Percentiles rank a stretch among this genome's conserved stretches.
Evolutionary conservation across 2,329 filamentous ascomycete species (phyloP).

Genomic region (Ascochyta pisi): DNA sequence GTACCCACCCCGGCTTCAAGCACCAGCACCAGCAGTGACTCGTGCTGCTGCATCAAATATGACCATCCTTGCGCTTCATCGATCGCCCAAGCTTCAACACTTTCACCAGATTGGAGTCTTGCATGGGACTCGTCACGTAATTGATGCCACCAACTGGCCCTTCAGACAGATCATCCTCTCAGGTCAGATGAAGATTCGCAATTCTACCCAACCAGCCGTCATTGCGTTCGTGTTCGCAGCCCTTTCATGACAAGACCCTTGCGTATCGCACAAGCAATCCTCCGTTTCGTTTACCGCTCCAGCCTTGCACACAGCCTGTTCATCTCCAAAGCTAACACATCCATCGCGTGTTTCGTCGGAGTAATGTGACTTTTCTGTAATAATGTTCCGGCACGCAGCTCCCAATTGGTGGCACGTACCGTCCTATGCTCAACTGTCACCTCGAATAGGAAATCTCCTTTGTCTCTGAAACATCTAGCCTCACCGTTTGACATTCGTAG

Average conservation of each 20-base stretch:
- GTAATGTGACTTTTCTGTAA: background rate
- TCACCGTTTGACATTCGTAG: background rate
- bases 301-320: background rate
- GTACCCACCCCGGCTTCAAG: no score
- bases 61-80: no score
- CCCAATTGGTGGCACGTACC: constrained; percentile 1
- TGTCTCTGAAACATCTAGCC: constrained; percentile 13
- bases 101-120: no score
- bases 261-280: background rate
- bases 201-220: background rate
- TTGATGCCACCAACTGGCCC: no score
- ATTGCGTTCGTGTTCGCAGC: background rate
- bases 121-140: no score
- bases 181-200: no score
- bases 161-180: no score
- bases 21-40: no score
- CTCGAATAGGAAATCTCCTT: background rate
- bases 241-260: background rate
- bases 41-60: no score
- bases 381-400: background rate
- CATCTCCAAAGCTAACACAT: background rate
- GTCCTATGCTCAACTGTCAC: background rate
- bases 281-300: background rate
- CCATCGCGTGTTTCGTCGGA: background rate
- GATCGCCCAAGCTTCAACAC: no score